Conservation (phyloP, 1,139 yeast species). For the Debaryomycetaceae sp. region DNA sequence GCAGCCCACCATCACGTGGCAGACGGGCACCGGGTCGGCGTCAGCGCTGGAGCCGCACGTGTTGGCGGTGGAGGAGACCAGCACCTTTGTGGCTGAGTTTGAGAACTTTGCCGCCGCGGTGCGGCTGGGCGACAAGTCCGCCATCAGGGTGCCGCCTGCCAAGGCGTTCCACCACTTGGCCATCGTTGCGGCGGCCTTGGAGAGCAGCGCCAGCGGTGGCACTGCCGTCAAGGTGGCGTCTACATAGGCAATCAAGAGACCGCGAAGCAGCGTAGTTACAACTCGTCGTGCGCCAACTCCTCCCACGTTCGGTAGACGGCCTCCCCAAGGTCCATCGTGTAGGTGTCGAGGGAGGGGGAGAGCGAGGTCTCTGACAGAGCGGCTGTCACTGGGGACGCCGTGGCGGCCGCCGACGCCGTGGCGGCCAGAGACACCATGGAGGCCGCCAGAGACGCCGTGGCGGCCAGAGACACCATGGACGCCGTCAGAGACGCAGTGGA, state of each 20-base stretch:
- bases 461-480: constrained; percentile 6
- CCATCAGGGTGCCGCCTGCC: constrained; percentile 59
- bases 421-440: neutral
- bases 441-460: constrained; percentile 6
- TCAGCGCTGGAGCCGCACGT: constrained; percentile 40
- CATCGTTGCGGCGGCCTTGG: constrained; percentile 76
- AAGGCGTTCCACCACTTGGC: constrained; percentile 90
- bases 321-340: constrained; percentile 11
- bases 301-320: constrained; percentile 12
- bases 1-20: constrained; percentile 44
- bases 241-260: no score
- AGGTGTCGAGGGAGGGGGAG: no score
- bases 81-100: constrained; percentile 56
- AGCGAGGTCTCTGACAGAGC: constrained; percentile 1
- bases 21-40: constrained; percentile 42
- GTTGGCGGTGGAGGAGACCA: constrained; percentile 57
- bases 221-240: constrained; percentile 46
- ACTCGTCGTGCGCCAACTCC: constrained; percentile 7
- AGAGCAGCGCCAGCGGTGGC: constrained; percentile 63
- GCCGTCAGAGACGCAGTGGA: neutral
- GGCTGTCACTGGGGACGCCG: neutral
- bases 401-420: neutral
- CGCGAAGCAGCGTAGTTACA: no score
- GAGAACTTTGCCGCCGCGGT: constrained; percentile 72
- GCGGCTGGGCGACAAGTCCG: constrained; percentile 53